Evolutionary conservation across 176 grass and related monocot genomes (phyloP), one percentile per base, ranked within the genome.

Genomic region (Olyra latifolia): DNA sequence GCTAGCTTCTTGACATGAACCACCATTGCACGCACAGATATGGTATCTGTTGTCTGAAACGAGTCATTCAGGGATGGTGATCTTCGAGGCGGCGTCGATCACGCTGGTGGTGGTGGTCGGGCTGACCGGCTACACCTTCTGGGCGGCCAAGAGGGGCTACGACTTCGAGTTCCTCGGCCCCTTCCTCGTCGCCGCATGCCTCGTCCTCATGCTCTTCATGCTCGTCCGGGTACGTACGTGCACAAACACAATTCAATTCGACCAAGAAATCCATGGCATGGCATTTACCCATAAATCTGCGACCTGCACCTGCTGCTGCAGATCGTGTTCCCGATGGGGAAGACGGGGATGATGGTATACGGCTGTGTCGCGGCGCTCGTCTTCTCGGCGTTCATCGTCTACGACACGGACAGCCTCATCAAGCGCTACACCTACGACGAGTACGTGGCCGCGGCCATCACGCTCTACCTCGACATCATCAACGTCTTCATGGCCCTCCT

Each of bases 391-490:
- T 98, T 89, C 86, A 98, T 98, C 44, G 89, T 98, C 82, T 95
- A 98, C 25, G 92, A 98, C 78, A 95, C 92, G 1, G 96, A 98
- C 48, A 93, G 95, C 75, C 87, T 95, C 81, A 95, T 98, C 72
- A 98, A 93, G 71, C 74, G 88, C 17, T 98, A 88, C 82, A 75
- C 83, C 16, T 98, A 98, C 48, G 90, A 98, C 55, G 96, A 95
- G 76, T 95, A 95, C 25, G 84, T 98, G 2, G 64, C 78, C 71
- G 92, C 92, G 20, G 82, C 96, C 8, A 93, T 95, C 38, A 76
- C 91, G 14, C 82, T 99, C 57, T 99, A 99, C 79, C 86, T 99
- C 61, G 96, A 99, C 67, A 86, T 95, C 70, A 86, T 93, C 74
- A 93, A 93, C 57, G 79, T 99, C 5, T 95, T 93, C 84, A 58